Evolutionary conservation across 352 stramenopile genomes (phyloP).

Genomic region (Globisporangium radiosum): DNA sequence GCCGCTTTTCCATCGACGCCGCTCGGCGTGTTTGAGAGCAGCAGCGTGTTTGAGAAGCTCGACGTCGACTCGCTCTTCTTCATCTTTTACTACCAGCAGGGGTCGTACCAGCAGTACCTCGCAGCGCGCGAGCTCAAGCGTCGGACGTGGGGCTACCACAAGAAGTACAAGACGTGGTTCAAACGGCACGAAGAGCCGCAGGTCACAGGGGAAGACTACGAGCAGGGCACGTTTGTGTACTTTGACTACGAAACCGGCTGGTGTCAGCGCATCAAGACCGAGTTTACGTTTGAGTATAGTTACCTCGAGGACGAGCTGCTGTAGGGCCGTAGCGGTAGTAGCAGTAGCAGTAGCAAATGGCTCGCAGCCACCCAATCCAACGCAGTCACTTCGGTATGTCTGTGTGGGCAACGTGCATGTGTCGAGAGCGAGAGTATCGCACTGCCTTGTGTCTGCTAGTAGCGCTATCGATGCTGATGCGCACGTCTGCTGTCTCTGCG

Average conservation of each 20-base stretch:
- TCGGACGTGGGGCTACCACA: slow-evolving; percentile 99
- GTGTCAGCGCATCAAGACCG: slow-evolving; percentile 98
- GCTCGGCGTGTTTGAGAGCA: slow-evolving; percentile 90
- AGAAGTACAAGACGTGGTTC: slow-evolving; percentile 99
- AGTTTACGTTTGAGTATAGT: slow-evolving; percentile 99
- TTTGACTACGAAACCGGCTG: slow-evolving; percentile 99
- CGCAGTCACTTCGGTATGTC: no score
- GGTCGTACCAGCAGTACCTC: slow-evolving; percentile 98
- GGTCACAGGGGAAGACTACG: slow-evolving; percentile 97
- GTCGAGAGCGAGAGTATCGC: no score
- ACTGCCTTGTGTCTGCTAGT: no score
- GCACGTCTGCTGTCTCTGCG: no score
- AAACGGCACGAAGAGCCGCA: slow-evolving; percentile 96
- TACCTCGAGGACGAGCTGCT: slow-evolving; percentile 93
- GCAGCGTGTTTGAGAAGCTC: slow-evolving; percentile 96
- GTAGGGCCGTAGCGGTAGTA: slow-evolving; percentile 3
- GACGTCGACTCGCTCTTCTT: slow-evolving; percentile 98
- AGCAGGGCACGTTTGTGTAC: slow-evolving; percentile 99
- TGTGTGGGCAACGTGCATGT: no score
- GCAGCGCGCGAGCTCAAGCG: slow-evolving; percentile 97
- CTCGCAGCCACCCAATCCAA: no score
- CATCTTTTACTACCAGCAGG: slow-evolving; percentile 99
- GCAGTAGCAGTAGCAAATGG: background rate
- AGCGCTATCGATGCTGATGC: no score
- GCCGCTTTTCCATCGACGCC: slow-evolving; percentile 87